Evolutionary conservation across 208 protist genomes (phyloP).

Genomic region (Acanthamoeba lenticulata): DNA sequence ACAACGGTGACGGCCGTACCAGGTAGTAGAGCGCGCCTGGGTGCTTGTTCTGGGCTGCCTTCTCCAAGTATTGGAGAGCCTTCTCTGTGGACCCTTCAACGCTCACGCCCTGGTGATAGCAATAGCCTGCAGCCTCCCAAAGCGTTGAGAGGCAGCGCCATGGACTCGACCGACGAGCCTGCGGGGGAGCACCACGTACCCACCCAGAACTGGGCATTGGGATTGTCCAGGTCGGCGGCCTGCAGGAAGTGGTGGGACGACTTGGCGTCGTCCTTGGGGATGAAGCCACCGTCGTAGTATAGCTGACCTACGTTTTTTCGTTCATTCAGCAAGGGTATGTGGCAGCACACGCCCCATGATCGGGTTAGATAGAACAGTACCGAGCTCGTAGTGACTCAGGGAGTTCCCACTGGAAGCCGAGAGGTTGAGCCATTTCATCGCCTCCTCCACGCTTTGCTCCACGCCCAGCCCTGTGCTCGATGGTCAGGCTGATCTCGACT

Average conservation of each 20-base stretch:
- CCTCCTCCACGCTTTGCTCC: neutral
- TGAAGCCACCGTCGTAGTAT: constrained; percentile 2
- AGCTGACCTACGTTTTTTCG: neutral
- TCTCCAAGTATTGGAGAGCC: neutral
- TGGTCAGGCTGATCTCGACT: neutral
- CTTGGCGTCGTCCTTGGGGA: constrained; percentile 6
- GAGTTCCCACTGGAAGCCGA: neutral
- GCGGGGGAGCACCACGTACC: no score
- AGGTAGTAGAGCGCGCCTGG: constrained; percentile 17
- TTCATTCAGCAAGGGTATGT: constrained; percentile 14
- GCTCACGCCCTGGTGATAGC: constrained; percentile 36
- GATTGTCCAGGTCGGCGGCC: constrained; percentile 29
- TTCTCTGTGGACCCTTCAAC: neutral
- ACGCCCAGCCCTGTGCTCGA: neutral
- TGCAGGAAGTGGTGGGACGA: neutral
- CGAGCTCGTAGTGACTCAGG: constrained; percentile 40
- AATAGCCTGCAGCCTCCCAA: no score
- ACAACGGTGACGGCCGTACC: neutral
- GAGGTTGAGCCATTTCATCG: neutral
- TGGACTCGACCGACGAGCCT: no score
- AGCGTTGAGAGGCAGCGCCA: neutral
- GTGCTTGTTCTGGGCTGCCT: constrained; percentile 30
- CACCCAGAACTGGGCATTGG: constrained; percentile 51
- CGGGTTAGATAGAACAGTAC: neutral
- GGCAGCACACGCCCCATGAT: neutral